A percentile compares a stretch with the other conserved stretches of the same genome.
These are phyloP conservation scores for Tylopilus subfusipes DNA, from an alignment of 768 basidiomycete genomes.

Conservation along the genomic window DNA sequence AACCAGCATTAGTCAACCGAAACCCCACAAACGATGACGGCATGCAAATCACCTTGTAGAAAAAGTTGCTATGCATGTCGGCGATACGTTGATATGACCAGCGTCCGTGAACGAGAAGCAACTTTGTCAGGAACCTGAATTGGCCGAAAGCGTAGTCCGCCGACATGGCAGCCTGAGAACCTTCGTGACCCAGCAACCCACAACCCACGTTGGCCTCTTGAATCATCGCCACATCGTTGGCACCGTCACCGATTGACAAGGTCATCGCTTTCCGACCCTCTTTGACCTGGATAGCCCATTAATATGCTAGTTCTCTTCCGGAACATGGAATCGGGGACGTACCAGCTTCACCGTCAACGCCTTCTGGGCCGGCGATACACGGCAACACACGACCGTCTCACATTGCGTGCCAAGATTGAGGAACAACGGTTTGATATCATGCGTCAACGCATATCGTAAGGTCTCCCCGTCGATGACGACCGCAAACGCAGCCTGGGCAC, in stretches of 20 bases:
- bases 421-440: constrained; percentile 80
- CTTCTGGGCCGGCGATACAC: constrained; percentile 96
- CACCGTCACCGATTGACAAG: constrained; percentile 93
- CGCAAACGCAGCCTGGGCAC: constrained; percentile 75
- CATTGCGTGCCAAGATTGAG: constrained; percentile 93
- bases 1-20: background rate
- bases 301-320: background rate
- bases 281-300: constrained; percentile 61
- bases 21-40: background rate
- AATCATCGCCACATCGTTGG: constrained; percentile 99
- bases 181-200: constrained; percentile 90
- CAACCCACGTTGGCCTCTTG: constrained; percentile 99
- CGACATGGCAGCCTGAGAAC: constrained; percentile 98
- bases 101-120: constrained; percentile 90
- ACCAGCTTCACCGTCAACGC: constrained; percentile 94
- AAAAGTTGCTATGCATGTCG: constrained; percentile 97
- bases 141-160: constrained; percentile 98
- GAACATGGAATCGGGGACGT: constrained; percentile 24
- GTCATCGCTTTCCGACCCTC: constrained; percentile 97
- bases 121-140: constrained; percentile 88
- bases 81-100: constrained; percentile 97
- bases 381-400: constrained; percentile 96
- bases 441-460: constrained; percentile 72
- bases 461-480: constrained; percentile 98
- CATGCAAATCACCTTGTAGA: constrained; percentile 70